Evolutionary conservation across 2,329 filamentous ascomycete species (phyloP).

Genomic region (Cercospora berteroae): DNA sequence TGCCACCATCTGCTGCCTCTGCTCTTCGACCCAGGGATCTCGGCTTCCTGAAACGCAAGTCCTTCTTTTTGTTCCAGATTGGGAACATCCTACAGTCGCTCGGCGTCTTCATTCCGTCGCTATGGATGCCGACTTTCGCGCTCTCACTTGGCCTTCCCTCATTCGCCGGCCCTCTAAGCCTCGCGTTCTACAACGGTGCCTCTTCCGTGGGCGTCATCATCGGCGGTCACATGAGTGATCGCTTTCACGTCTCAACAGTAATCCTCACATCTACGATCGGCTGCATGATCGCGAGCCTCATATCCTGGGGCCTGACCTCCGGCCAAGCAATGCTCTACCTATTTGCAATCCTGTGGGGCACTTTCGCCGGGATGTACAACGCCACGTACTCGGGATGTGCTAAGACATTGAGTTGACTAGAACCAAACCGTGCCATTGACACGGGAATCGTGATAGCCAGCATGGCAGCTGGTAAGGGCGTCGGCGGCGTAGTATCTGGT

Average conservation of each 20-base stretch:
- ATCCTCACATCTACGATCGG: slow-evolving; percentile 41
- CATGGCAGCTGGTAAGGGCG: slow-evolving; percentile 50
- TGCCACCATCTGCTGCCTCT: slow-evolving; percentile 21
- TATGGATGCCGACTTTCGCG: slow-evolving; percentile 47
- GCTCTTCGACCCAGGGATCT: slow-evolving; percentile 36
- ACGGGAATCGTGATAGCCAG: slow-evolving; percentile 51
- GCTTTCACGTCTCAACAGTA: slow-evolving; percentile 41
- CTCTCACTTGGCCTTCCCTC: slow-evolving; percentile 38
- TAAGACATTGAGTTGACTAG: slow-evolving; percentile 22
- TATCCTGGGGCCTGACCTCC: slow-evolving; percentile 50
- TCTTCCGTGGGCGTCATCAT: slow-evolving; percentile 40
- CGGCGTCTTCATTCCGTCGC: slow-evolving; percentile 46
- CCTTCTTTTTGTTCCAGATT: slow-evolving; percentile 47
- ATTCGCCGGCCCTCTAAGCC: slow-evolving; percentile 39
- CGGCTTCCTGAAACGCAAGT: slow-evolving; percentile 37
- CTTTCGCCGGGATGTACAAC: slow-evolving; percentile 43
- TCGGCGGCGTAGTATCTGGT: slow-evolving; percentile 53
- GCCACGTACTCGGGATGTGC: slow-evolving; percentile 38
- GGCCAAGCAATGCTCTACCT: slow-evolving; percentile 43
- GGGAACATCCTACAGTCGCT: slow-evolving; percentile 44
- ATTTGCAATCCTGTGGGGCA: slow-evolving; percentile 46
- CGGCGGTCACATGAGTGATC: slow-evolving; percentile 43
- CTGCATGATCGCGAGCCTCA: slow-evolving; percentile 40
- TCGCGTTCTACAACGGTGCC: slow-evolving; percentile 43
- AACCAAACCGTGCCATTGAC: slow-evolving; percentile 37